Evolutionary conservation across 345 rosid species (phyloP).

Genomic region (Salix viminalis): DNA sequence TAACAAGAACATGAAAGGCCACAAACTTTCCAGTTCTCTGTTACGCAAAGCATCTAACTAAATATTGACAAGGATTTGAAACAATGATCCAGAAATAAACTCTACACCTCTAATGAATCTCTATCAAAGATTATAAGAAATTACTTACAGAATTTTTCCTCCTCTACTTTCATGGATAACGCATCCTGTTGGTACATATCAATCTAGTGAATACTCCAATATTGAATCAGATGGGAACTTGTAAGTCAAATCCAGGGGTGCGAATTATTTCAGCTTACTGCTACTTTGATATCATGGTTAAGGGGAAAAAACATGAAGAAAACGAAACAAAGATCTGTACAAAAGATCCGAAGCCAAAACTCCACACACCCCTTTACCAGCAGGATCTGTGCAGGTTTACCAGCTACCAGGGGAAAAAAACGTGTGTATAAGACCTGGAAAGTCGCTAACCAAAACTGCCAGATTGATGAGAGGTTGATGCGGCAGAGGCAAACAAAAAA

Average conservation of each 20-base stretch:
- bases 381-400: constrained; percentile 25
- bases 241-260: constrained; percentile 23
- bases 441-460: constrained; percentile 19
- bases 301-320: background rate
- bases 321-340: constrained; percentile 35
- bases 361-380: constrained; percentile 33
- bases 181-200: constrained; percentile 31
- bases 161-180: constrained; percentile 24
- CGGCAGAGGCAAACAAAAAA: constrained; percentile 18
- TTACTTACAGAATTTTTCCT: constrained; percentile 48
- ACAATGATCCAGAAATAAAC: constrained; percentile 4
- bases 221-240: constrained; percentile 20
- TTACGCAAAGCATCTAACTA: background rate
- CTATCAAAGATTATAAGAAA: constrained; percentile 33
- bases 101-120: constrained; percentile 19
- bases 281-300: constrained; percentile 29
- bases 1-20: background rate
- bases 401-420: constrained; percentile 24
- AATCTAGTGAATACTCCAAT: constrained; percentile 34
- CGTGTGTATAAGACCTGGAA: constrained; percentile 12
- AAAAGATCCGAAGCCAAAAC: constrained; percentile 40
- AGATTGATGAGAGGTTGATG: background rate
- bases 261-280: constrained; percentile 40
- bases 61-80: background rate
- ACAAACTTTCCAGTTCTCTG: background rate